Base-by-base conservation (phyloP, 495 filamentous ascomycete genomes). In the Aspergillus diversus region DNA sequence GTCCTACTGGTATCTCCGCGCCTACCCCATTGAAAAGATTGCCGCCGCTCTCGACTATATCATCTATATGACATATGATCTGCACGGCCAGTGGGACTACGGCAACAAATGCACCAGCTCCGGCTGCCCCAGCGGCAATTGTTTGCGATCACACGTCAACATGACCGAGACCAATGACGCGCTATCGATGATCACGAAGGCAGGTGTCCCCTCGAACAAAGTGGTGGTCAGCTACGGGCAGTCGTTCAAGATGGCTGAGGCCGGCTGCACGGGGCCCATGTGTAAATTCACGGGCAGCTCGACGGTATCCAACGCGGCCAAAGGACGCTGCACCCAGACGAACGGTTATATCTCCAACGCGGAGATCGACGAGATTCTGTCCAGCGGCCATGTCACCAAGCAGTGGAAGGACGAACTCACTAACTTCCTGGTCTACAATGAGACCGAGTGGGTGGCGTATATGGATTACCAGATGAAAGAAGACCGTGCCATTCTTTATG, bases 401-500 rank as follows among this genome's bases (percentile, higher is more conserved):
- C 8, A 65, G 33, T 34, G 59, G 69, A 51, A 74, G 70, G n/a
- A n/a, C n/a, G n/a, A n/a, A n/a, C n/a, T n/a, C n/a, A n/a, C n/a
- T 5, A 64, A 80, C 61, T 75, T 81, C 9, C 7, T 81, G 2
- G 69, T 80, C 7, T 82, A 77, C 57, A 65, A 77, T 57, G 48
- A 68, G 7, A 75, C 68, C 8, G 58, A 79, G 7, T 80, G 75
- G 75, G 77, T 80, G 5, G 66, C 69, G 2, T 82, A 73, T 54
- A 82, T 81, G 78, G 57, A 63, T 49, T 21, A 63, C 16, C 33
- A 49, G 7, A 75, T 34, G 53, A 76, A 73, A 65, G 15, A 9
- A 0, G 16, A 1, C 1, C 69, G 69, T 7, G 21, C 42, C 0
- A 15, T 21, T 0, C 27, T 56, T 3, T 82, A 77, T 53, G 35